A percentile compares a stretch with the other conserved stretches of the same genome.
Conservation (phyloP, 345 rosid species). For the Euphorbia lathyris region DNA sequence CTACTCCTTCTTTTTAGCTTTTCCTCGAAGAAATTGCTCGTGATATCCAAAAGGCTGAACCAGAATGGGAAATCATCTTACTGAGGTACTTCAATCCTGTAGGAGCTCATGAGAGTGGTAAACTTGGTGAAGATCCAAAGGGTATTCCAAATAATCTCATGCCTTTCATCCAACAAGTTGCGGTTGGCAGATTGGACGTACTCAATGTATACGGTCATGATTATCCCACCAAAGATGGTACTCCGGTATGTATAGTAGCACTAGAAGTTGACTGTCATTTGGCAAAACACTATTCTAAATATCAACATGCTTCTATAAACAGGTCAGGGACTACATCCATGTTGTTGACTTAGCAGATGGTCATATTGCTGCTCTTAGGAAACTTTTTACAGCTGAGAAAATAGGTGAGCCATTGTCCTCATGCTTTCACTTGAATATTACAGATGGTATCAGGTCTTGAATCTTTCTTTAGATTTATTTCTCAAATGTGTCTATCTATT, state of each 20-base stretch:
- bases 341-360: constrained; percentile 98
- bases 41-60: constrained; percentile 79
- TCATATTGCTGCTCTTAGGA: constrained; percentile 76
- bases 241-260: constrained; percentile 53
- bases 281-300: background rate
- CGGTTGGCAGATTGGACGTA: too few relatives aligned
- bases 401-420: background rate
- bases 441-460: too few relatives aligned
- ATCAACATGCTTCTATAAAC: constrained; percentile 15
- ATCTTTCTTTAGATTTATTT: background rate
- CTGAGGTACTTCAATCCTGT: too few relatives aligned
- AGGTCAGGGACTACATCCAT: constrained; percentile 94
- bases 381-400: constrained; percentile 54
- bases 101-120: too few relatives aligned
- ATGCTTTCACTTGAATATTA: constrained; percentile 3
- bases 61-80: constrained; percentile 77
- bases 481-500: background rate
- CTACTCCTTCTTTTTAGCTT: too few relatives aligned
- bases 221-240: constrained; percentile 88
- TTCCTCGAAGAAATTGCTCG: constrained; percentile 89
- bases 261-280: background rate
- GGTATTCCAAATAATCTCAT: too few relatives aligned
- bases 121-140: too few relatives aligned
- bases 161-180: too few relatives aligned
- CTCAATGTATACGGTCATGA: too few relatives aligned